Evolutionary conservation across 2,329 filamentous ascomycete genomes (phyloP), one percentile per base, ranked within the genome.

Genomic region (Huntiella savannae): DNA sequence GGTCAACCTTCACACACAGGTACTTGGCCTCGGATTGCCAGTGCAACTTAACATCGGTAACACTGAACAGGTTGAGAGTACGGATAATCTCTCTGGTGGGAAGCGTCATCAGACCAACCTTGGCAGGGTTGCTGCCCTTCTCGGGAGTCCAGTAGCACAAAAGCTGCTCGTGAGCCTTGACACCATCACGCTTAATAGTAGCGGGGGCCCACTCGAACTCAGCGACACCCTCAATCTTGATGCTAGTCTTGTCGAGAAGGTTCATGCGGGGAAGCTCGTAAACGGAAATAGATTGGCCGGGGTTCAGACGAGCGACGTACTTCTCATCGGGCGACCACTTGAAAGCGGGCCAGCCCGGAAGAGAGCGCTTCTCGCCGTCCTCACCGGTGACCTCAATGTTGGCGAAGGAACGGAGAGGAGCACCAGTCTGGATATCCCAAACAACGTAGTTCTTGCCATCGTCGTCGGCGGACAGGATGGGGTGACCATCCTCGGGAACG

Each of bases 391-490:
- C 66, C 54, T 98, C 91, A 52, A 94, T 73, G 55, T 88, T 93
- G 52, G 84, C 78, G 59, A 98, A 98, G 0, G 91, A 96, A 52
- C 91, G 82, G 43, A 98, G 72, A 48, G 88, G 85, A 61, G 88
- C 82, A 56, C 77, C 79, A 7, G 88, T 91, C 45, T 83, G 82
- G 52, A 96, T 79, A 58, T 96, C 88, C 91, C 91, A 98, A 58
- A 98, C 87, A 58, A 98, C 82, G 63, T 96, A 96, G 72, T 96
- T 95, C 72, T 96, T 96, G 63, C 91, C 91, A 56, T 98, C 88
- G 58, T 98, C 91, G 57, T 96, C 91, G 50, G 86, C 69, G 3
- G 83, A 79, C 43, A 95, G 71, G n/a, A 81, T 69, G 2, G 82
- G 80, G 61, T 93, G 82, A 53, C 82, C 82, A 53, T 79, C 78